phyloP scores from a whole-genome alignment of 2,329 filamentous ascomycete genomes.

The Chrysoporthe deuterocubensis region DNA sequence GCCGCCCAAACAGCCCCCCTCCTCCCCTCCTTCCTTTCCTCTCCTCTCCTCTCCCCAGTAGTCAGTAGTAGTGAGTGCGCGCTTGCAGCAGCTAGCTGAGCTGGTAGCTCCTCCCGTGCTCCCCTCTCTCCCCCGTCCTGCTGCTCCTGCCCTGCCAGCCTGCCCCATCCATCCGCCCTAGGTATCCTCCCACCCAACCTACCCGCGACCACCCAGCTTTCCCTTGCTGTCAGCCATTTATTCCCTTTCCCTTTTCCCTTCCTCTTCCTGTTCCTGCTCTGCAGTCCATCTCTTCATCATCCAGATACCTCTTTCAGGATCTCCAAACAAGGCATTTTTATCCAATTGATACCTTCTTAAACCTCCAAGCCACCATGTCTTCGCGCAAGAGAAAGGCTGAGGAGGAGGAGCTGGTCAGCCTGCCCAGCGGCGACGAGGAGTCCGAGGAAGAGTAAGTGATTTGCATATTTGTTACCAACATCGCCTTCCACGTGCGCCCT shows the following conservation, averaged over 20 bases:
- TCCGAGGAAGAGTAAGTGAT: slow-evolving; percentile 59
- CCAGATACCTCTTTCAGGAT: not conserved
- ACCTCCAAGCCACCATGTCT: slow-evolving; percentile 43
- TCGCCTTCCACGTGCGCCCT: slow-evolving; percentile 33
- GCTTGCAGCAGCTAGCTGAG: slow-evolving; percentile 4
- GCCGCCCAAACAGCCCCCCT: not conserved
- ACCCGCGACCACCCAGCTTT: slow-evolving; percentile 29
- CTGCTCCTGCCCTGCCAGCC: slow-evolving; percentile 3
- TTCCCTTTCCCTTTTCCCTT: slow-evolving; percentile 29
- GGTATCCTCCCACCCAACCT: slow-evolving; percentile 25
- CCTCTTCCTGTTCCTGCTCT: slow-evolving; percentile 16
- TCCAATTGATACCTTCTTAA: slow-evolving; percentile 36
- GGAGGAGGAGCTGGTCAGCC: slow-evolving; percentile 58
- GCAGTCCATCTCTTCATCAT: slow-evolving; percentile 7
- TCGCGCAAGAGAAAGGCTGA: slow-evolving; percentile 58
- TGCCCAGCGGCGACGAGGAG: slow-evolving; percentile 55
- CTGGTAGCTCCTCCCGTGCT: slow-evolving; percentile 29
- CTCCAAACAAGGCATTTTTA: slow-evolving; percentile 18
- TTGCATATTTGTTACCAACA: slow-evolving; percentile 30
- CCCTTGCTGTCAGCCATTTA: slow-evolving; percentile 34
- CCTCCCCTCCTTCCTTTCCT: not conserved
- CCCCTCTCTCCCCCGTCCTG: slow-evolving; percentile 28
- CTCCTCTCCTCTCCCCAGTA: not conserved
- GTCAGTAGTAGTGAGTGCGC: not conserved
- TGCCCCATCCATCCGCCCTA: slow-evolving; percentile 8